These are phyloP conservation scores for Cytospora mali DNA, from an alignment of 2,329 filamentous ascomycete genomes.

Conservation along the genomic window DNA sequence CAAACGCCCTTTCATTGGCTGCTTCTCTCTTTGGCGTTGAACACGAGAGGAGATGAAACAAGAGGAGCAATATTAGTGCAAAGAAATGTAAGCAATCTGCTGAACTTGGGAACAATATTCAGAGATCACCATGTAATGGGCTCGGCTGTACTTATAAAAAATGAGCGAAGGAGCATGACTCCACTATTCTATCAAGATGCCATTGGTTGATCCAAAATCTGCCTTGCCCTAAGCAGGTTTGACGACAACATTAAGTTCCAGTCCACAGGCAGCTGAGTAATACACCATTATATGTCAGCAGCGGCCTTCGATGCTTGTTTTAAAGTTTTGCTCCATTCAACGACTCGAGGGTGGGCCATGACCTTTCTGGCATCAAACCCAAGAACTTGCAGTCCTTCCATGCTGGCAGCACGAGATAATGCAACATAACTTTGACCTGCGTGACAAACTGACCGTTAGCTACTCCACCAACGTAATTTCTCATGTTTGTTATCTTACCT, in stretches of 20 bases:
- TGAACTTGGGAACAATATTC: neutral
- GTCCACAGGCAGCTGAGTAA: no score
- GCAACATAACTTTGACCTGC: conserved; percentile 27
- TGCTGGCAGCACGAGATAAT: conserved; percentile 20
- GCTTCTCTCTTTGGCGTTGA: neutral
- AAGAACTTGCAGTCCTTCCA: conserved; percentile 23
- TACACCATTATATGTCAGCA: no score
- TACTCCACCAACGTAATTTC: no score
- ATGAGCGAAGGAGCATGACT: no score
- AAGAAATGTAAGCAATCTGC: neutral
- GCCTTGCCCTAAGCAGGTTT: no score
- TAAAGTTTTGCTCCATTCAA: conserved; percentile 18
- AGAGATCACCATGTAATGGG: no score
- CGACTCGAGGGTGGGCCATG: conserved; percentile 18
- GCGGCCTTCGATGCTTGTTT: neutral
- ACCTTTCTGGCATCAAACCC: conserved; percentile 23
- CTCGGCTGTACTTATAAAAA: no score
- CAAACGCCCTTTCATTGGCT: neutral
- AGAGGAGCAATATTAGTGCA: neutral
- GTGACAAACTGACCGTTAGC: neutral
- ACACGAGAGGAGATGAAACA: neutral
- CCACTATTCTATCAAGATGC: no score
- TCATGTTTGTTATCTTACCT: neutral
- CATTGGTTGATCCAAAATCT: no score
- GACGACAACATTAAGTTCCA: no score